A percentile compares a stretch with the other conserved stretches of the same genome.
These are phyloP conservation scores for Agaricus sinodeliciosus DNA, from an alignment of 768 basidiomycete species.

Conservation along the genomic window DNA sequence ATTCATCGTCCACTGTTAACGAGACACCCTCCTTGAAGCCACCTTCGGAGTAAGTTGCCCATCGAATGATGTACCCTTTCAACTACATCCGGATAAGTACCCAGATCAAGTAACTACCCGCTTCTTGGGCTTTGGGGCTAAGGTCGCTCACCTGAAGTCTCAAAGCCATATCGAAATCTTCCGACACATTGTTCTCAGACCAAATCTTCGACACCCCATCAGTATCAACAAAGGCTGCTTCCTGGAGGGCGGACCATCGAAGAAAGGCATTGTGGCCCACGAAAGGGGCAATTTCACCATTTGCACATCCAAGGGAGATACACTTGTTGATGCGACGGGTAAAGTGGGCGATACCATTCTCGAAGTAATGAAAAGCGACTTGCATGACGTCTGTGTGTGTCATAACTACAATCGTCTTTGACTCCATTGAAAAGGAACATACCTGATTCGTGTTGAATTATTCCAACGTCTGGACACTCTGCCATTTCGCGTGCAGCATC, in stretches of 20 bases:
- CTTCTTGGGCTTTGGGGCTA: neutral
- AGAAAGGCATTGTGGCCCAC: slow-evolving; percentile 89
- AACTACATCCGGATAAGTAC: slow-evolving; percentile 22
- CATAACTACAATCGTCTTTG: slow-evolving; percentile 1
- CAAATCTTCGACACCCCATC: slow-evolving; percentile 64
- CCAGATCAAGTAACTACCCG: neutral
- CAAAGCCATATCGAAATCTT: slow-evolving; percentile 80
- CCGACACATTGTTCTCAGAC: slow-evolving; percentile 78
- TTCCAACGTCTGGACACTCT: slow-evolving; percentile 77
- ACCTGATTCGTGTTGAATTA: slow-evolving; percentile 89
- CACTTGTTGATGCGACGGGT: slow-evolving; percentile 81
- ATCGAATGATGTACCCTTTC: slow-evolving; percentile 70
- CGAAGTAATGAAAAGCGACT: slow-evolving; percentile 84
- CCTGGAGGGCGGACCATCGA: slow-evolving; percentile 85
- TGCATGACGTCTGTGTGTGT: slow-evolving; percentile 70
- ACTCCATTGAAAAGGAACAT: slow-evolving; percentile 5
- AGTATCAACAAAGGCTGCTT: slow-evolving; percentile 68
- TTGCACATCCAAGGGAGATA: slow-evolving; percentile 75
- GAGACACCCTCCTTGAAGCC: slow-evolving; percentile 92
- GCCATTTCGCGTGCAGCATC: slow-evolving; percentile 84
- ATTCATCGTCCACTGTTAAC: slow-evolving; percentile 82
- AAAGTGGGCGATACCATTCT: slow-evolving; percentile 86
- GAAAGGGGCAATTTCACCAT: slow-evolving; percentile 78
- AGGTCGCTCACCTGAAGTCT: slow-evolving; percentile 39
- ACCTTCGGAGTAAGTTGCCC: slow-evolving; percentile 82